Evolutionary conservation across 2,329 filamentous ascomycete genomes (phyloP).

Genomic region (Talaromyces amestolkiae): DNA sequence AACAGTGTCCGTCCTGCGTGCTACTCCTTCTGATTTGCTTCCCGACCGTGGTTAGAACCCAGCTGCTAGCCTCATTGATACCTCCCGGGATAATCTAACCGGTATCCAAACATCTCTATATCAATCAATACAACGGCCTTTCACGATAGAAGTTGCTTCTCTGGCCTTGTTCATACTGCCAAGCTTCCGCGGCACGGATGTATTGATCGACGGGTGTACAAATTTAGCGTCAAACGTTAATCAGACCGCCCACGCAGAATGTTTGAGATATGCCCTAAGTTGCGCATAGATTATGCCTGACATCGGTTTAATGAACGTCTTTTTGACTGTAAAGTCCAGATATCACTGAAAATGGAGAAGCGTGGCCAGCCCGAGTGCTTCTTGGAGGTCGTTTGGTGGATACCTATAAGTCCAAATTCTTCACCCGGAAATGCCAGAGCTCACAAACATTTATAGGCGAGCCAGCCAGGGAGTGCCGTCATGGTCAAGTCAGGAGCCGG

Average conservation of each 20-base stretch:
- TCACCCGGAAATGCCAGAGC: neutral
- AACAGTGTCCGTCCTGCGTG: neutral
- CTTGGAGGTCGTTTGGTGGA: neutral
- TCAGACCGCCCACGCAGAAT: neutral
- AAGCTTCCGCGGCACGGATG: neutral
- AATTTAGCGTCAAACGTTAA: conserved; percentile 6
- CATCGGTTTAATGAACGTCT: neutral
- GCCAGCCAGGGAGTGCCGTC: no score
- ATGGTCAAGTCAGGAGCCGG: no score
- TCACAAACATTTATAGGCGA: no score
- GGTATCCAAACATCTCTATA: neutral
- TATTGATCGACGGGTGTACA: neutral
- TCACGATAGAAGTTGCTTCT: neutral
- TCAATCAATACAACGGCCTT: neutral
- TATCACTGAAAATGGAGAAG: neutral
- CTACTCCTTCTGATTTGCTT: neutral
- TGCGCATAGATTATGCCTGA: neutral
- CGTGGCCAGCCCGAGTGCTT: neutral
- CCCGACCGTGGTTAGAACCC: neutral
- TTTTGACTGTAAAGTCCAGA: neutral
- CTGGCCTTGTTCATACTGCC: neutral
- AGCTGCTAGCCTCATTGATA: no score
- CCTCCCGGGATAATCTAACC: neutral
- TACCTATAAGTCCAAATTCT: neutral
- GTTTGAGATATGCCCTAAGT: neutral